phyloP scores from a whole-genome alignment of 495 filamentous ascomycete species.

The Penicillium odoratum region DNA sequence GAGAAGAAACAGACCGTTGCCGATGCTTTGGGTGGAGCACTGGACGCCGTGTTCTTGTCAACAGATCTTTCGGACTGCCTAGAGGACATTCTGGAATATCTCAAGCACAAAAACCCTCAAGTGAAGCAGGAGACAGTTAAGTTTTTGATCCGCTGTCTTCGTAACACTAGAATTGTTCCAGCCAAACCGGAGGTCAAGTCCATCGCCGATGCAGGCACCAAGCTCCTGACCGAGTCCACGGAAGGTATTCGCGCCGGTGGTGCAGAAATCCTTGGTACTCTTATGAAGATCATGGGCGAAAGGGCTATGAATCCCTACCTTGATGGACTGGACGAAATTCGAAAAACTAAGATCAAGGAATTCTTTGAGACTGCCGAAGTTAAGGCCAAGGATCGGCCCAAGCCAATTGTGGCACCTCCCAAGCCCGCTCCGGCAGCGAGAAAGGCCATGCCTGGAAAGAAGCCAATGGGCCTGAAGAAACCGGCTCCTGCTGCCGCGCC shows the following conservation, averaged over 20 bases:
- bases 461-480: slow-evolving; percentile 52
- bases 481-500: slow-evolving; percentile 59
- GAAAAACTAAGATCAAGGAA: slow-evolving; percentile 95
- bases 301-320: slow-evolving; percentile 93
- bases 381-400: slow-evolving; percentile 95
- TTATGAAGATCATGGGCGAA: slow-evolving; percentile 99
- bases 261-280: slow-evolving; percentile 86
- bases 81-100: slow-evolving; percentile 81
- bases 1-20: slow-evolving; percentile 92
- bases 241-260: slow-evolving; percentile 83
- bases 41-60: slow-evolving; percentile 82
- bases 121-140: slow-evolving; percentile 93
- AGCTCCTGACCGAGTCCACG: slow-evolving; percentile 83
- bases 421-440: slow-evolving; percentile 49
- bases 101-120: slow-evolving; percentile 94
- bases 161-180: slow-evolving; percentile 79
- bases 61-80: slow-evolving; percentile 80
- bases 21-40: slow-evolving; percentile 79
- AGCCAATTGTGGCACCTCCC: slow-evolving; percentile 69
- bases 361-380: slow-evolving; percentile 90
- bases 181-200: slow-evolving; percentile 77
- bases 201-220: slow-evolving; percentile 83
- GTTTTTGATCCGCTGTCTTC: slow-evolving; percentile 84
- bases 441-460: slow-evolving; percentile 53
- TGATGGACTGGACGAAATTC: slow-evolving; percentile 94